Evolutionary conservation across 2,329 filamentous ascomycete genomes (phyloP).

Genomic region (Fusarium clavum): DNA sequence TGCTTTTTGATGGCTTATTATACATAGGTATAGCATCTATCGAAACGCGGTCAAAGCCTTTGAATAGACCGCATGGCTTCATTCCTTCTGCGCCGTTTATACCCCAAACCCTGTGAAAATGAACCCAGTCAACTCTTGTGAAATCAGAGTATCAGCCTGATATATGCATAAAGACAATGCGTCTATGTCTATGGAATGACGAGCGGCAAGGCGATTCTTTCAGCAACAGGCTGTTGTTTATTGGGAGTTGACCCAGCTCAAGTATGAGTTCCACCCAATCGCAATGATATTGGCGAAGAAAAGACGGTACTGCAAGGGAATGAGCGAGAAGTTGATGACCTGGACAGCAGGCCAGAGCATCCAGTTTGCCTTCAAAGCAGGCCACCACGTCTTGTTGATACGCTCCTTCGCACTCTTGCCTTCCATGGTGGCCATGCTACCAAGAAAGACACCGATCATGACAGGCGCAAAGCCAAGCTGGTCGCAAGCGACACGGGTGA

Average conservation of each 20-base stretch:
- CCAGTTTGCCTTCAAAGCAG: constrained; percentile 84
- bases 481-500: constrained; percentile 82
- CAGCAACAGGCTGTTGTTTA: constrained; percentile 23
- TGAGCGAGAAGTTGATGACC: constrained; percentile 85
- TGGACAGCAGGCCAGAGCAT: constrained; percentile 90
- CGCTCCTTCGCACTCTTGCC: constrained; percentile 72
- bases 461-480: constrained; percentile 86
- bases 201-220: neutral
- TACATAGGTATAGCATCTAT: constrained; percentile 32
- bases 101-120: constrained; percentile 11
- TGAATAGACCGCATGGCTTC: constrained; percentile 7
- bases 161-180: constrained; percentile 19
- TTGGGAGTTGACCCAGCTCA: constrained; percentile 70
- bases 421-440: constrained; percentile 86
- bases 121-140: constrained; percentile 2
- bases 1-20: constrained; percentile 12
- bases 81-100: constrained; percentile 19
- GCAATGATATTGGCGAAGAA: constrained; percentile 87
- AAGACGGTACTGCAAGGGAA: constrained; percentile 85
- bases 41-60: constrained; percentile 14
- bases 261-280: constrained; percentile 73
- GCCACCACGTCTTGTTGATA: constrained; percentile 75
- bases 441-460: constrained; percentile 84
- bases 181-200: constrained; percentile 37
- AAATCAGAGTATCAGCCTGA: constrained; percentile 2